These are phyloP conservation scores for Sextonia rubra DNA, from an alignment of 164 flowering plant species.

Conservation along the genomic window DNA sequence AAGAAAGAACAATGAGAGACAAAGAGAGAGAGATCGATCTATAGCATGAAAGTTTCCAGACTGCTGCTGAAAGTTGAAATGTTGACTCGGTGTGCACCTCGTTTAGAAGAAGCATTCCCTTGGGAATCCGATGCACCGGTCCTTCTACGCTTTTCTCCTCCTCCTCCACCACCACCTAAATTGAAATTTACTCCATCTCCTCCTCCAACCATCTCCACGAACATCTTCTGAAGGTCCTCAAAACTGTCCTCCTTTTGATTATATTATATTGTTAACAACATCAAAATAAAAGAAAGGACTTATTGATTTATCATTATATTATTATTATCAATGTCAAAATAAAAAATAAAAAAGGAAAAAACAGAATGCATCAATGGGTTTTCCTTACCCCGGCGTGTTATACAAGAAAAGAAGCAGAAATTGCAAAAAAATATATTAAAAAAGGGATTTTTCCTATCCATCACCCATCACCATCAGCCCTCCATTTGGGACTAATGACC, in stretches of 20 bases:
- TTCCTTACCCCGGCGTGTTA: no score
- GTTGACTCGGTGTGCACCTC: slow-evolving; percentile 8
- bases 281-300: background rate
- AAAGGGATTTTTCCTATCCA: no score
- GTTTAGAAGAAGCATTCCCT: slow-evolving; percentile 5
- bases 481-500: no score
- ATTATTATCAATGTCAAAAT: background rate
- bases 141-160: background rate
- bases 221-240: slow-evolving; percentile 88
- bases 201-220: slow-evolving; percentile 70
- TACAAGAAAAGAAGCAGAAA: no score
- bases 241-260: slow-evolving; percentile 47
- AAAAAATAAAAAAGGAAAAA: no score
- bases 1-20: background rate
- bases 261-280: background rate
- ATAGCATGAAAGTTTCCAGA: background rate
- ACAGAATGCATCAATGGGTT: no score
- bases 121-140: slow-evolving; percentile 22
- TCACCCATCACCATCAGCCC: no score
- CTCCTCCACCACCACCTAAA: slow-evolving; percentile 26
- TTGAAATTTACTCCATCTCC: no score
- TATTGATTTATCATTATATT: no score
- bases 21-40: background rate
- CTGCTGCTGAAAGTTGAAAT: slow-evolving; percentile 12
- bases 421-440: no score